Base-by-base conservation (phyloP, 495 filamentous ascomycete species). In the Xanthoparmelia taractica region DNA sequence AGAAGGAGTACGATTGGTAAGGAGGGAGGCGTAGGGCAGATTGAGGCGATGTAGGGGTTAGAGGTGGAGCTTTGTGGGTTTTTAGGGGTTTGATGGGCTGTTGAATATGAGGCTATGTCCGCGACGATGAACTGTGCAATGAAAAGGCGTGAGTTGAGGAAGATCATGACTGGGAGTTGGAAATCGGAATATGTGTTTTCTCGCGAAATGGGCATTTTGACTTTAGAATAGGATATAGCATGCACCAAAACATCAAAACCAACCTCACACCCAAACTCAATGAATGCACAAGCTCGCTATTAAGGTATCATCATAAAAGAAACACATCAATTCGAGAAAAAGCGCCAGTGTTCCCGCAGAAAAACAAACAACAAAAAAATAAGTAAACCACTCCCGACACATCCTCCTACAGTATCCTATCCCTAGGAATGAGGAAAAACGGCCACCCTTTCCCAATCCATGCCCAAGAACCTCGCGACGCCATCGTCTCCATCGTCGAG, bases 1-100 rank as follows among this genome's bases (percentile, higher is more conserved):
- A 65, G 65, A 36, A 64, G 68, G 36, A 64, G 58, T 25, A 65
- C 41, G 25, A 29, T 71, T 20, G 62, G 57, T 7, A 70, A 47
- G 40, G 66, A 71, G 23, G 60, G 61, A 17, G 38, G 50, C 13
- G 62, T 54, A 17, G 67, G 56, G 31, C 50, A 54, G 50, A 54
- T 54, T 54, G 50, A 54, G 29, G 50, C 50, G 29, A 54, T 54
- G 50, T 54, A 54, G 29, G 48, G 29, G 15, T 20, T n/a, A 10
- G 45, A 27, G 45, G 27, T 50, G n/a, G 45, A 10, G 10, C 0
- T 23, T 47, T 47, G 6, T 25, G 45, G 47, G 29, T 52, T 25
- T 2, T 18, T 52, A 8, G 4, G 27, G 27, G 48, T 13, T 0
- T 52, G 4, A 10, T 17, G 8, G 29, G 8, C 33, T 54, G 29